Conservation (phyloP, 441 rosid genomes). For the Euphorbia corollata region DNA sequence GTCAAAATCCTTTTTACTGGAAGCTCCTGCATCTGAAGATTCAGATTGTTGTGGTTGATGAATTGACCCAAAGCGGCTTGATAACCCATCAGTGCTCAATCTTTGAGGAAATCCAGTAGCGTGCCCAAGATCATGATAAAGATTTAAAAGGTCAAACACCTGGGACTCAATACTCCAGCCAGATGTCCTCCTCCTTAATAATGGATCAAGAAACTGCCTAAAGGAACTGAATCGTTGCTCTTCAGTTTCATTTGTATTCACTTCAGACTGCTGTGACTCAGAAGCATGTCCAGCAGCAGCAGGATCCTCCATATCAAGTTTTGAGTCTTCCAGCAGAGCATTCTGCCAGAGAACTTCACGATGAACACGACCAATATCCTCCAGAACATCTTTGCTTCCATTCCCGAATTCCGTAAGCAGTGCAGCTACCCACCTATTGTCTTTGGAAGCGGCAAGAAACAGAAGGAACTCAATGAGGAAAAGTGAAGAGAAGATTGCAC, state of each 20-base stretch:
- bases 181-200: constrained; percentile 82
- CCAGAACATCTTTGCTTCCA: constrained; percentile 81
- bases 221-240: constrained; percentile 84
- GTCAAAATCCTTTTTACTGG: constrained; percentile 52
- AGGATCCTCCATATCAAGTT: constrained; percentile 47
- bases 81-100: constrained; percentile 41
- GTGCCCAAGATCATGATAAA: constrained; percentile 89
- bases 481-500: constrained; percentile 67
- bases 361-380: constrained; percentile 74
- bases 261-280: constrained; percentile 52
- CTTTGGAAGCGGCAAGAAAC: constrained; percentile 93
- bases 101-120: constrained; percentile 73
- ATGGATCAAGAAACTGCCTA: constrained; percentile 94
- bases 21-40: constrained; percentile 44
- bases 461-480: constrained; percentile 91
- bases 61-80: constrained; percentile 38
- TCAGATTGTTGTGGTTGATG: constrained; percentile 34
- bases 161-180: constrained; percentile 89
- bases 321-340: constrained; percentile 77
- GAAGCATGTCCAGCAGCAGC: constrained; percentile 36
- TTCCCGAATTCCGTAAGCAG: constrained; percentile 81
- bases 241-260: constrained; percentile 43
- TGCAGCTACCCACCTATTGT: constrained; percentile 94
- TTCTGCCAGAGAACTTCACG: constrained; percentile 91
- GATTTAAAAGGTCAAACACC: constrained; percentile 85